Percentiles rank a stretch among this genome's conserved stretches.
Evolutionary conservation across 1,284 basidiomycete genomes (phyloP).

Genomic region (Naganishia albida): DNA sequence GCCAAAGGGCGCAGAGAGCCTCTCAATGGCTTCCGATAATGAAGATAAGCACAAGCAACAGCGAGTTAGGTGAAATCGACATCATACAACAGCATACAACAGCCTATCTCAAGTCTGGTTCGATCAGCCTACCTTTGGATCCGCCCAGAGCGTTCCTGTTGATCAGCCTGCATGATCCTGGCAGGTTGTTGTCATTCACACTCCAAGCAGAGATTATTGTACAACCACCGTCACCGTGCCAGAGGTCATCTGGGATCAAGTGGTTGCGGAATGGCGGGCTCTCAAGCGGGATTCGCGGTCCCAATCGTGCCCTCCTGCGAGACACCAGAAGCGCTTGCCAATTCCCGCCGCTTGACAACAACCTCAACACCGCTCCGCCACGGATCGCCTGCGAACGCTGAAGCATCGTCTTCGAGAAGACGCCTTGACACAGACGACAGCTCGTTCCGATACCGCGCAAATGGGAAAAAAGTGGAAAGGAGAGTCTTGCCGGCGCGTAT

Average conservation of each 20-base stretch:
- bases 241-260: not conserved
- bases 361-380: not conserved
- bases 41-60: too few relatives aligned
- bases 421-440: not conserved
- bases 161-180: not conserved
- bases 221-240: not conserved
- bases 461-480: conserved; percentile 23
- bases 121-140: conserved; percentile 9
- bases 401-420: conserved; percentile 9
- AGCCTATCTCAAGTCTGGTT: not conserved
- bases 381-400: not conserved
- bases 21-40: too few relatives aligned
- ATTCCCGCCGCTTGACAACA: not conserved
- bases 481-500: conserved; percentile 30
- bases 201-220: not conserved
- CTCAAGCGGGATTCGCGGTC: not conserved
- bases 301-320: not conserved
- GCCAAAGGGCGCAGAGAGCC: too few relatives aligned
- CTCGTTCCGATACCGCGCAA: not conserved
- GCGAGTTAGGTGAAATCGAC: too few relatives aligned
- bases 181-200: too few relatives aligned
- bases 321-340: not conserved
- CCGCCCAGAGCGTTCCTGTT: conserved; percentile 13
- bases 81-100: too few relatives aligned
- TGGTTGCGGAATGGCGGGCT: not conserved